Percentiles rank a stretch among this genome's conserved stretches.
Conservation (phyloP, 108 stramenopile genomes). For the Skeletonema tropicum region DNA sequence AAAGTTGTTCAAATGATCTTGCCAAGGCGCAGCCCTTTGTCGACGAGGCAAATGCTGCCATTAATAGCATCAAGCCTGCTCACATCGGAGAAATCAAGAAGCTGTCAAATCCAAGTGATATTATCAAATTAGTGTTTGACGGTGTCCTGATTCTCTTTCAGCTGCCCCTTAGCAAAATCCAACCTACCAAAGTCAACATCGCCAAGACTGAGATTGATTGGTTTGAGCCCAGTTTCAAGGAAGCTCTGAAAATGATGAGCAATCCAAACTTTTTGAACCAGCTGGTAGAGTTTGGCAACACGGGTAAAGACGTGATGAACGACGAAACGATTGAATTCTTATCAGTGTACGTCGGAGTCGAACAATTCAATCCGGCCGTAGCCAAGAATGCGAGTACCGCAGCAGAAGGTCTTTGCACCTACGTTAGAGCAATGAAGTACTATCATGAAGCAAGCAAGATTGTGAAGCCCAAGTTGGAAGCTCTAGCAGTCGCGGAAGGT, state of each 20-base stretch:
- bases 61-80: constrained; percentile 84
- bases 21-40: constrained; percentile 93
- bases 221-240: constrained; percentile 88
- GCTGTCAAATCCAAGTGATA: constrained; percentile 83
- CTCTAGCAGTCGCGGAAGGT: constrained; percentile 78
- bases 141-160: constrained; percentile 89
- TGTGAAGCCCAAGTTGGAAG: constrained; percentile 95
- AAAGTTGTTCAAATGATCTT: constrained; percentile 75
- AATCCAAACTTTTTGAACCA: constrained; percentile 78
- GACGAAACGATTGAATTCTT: constrained; percentile 93
- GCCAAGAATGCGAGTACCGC: constrained; percentile 89
- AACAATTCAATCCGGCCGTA: constrained; percentile 68
- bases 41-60: constrained; percentile 88
- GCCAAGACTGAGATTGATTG: constrained; percentile 81
- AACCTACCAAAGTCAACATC: constrained; percentile 70
- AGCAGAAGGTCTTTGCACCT: constrained; percentile 90
- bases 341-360: constrained; percentile 82
- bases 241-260: constrained; percentile 77
- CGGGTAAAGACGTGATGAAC: constrained; percentile 86
- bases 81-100: constrained; percentile 91
- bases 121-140: constrained; percentile 92
- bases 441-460: constrained; percentile 93
- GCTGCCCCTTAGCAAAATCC: constrained; percentile 53
- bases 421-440: constrained; percentile 88
- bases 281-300: constrained; percentile 78